Evolutionary conservation across 108 stramenopile species (phyloP).

Genomic region (Cyclotella baltica): DNA sequence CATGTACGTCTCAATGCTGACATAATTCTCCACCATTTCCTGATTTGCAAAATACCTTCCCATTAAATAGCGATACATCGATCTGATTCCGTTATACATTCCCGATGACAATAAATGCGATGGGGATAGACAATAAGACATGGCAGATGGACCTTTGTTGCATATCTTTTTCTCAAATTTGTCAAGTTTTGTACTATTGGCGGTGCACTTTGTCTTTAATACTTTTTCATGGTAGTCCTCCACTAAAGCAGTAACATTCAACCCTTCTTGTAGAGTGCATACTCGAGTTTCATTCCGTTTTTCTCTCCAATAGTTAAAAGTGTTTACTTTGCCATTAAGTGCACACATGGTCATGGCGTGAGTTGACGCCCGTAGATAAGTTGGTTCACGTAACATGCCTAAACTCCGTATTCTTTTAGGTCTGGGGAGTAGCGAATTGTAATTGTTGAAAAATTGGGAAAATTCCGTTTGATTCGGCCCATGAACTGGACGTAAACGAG

Average conservation of each 20-base stretch:
- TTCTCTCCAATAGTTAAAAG: constrained; percentile 11
- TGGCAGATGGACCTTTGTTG: neutral
- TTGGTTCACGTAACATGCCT: constrained; percentile 36
- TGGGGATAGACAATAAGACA: constrained; percentile 28
- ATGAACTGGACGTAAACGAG: constrained; percentile 26
- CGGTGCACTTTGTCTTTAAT: neutral
- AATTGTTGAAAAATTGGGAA: constrained; percentile 1
- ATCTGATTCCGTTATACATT: constrained; percentile 25
- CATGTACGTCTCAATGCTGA: constrained; percentile 12
- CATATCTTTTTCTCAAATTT: constrained; percentile 23
- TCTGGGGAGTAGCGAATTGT: neutral
- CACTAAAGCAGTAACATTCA: constrained; percentile 16
- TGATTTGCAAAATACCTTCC: constrained; percentile 21
- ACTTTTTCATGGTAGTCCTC: constrained; percentile 10
- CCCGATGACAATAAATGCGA: constrained; percentile 14
- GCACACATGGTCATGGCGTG: constrained; percentile 47
- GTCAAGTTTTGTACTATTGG: constrained; percentile 1
- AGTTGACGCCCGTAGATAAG: constrained; percentile 23
- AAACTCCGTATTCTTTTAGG: constrained; percentile 15
- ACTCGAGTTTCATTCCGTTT: neutral
- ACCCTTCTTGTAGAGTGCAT: constrained; percentile 29
- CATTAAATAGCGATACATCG: constrained; percentile 25
- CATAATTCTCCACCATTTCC: constrained; percentile 1
- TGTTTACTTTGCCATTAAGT: constrained; percentile 33
- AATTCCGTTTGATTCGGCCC: constrained; percentile 25